phyloP scores from a whole-genome alignment of 352 stramenopile species.

The Globisporangium irregulare region DNA sequence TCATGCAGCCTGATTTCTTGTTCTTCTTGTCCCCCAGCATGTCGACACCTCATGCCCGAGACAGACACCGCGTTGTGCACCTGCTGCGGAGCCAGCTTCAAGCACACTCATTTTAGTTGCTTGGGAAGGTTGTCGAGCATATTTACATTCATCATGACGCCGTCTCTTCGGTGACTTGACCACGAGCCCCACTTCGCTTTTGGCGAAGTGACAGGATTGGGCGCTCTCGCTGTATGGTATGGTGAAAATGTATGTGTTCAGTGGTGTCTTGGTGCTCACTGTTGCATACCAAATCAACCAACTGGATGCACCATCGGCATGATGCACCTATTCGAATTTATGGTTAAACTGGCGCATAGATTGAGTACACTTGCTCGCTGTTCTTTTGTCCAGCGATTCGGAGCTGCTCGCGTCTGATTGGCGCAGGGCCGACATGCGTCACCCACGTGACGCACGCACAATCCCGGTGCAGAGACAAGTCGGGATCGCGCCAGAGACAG shows the following conservation, averaged over 20 bases:
- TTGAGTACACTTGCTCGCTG: not conserved
- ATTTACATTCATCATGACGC: no score
- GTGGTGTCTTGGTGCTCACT: no score
- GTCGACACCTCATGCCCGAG: not conserved
- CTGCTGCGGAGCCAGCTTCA: no score
- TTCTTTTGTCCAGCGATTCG: not conserved
- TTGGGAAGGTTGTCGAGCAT: no score
- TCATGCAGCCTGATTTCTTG: not conserved
- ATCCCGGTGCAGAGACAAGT: constrained; percentile 10
- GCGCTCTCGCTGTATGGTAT: not conserved
- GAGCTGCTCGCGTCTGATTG: constrained; percentile 2
- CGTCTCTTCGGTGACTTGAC: not conserved
- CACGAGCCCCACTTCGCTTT: not conserved
- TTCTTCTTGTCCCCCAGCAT: not conserved
- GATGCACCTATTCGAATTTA: not conserved
- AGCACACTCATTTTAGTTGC: no score
- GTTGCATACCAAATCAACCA: no score
- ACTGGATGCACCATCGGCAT: not conserved
- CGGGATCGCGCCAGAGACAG: not conserved
- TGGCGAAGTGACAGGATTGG: not conserved
- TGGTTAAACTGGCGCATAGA: not conserved
- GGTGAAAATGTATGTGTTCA: no score
- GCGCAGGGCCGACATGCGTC: not conserved
- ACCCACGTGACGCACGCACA: not conserved
- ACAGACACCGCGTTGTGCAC: not conserved